Evolutionary conservation across 2,329 filamentous ascomycete genomes (phyloP), one percentile per base, ranked within the genome.

Genomic region (Dactylellina drechsleri): DNA sequence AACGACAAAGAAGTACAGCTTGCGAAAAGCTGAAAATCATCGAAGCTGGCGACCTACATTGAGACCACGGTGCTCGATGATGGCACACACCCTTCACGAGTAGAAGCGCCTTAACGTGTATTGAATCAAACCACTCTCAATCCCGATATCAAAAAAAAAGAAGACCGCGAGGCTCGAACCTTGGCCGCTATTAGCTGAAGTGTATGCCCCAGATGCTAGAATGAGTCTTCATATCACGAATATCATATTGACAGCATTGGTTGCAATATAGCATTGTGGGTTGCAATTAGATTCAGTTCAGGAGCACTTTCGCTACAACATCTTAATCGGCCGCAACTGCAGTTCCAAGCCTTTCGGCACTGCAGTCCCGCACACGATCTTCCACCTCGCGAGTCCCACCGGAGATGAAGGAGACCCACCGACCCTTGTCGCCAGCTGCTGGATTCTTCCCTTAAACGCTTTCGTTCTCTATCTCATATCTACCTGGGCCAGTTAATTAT

Each of bases 31-130:
- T 75, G 71, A 59, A 36, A 64, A 65, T 75, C 71, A 43, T 64
- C 64, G 71, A 75, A 75, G 28, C 71, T 75, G 71, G 71, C 71
- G 71, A 75, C 58, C 71, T 75, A 68, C 47, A 68, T 65, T 15
- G 71, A 75, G 50, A 60, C 68, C 64, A 75, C 71, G 18, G 71
- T 75, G 71, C 71, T 68, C 47, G 64, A 75, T 50, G 71, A 75
- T 68, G 71, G 71, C 71, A 75, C 71, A 47, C 57, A 50, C 26
- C 49, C 65, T 66, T 36, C 31, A 36, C 40, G 57, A 59, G 57
- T 64, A 50, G 60, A 56, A 68, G 40, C n/a, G 50, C 41, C 62
- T 12, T 61, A 47, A 47, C 70, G 3, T 75, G 62, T 36, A 36
- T 36, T 10, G 31, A 7, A 36, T 10, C 31, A 36, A 36, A 36